phyloP scores from a whole-genome alignment of 2,329 filamentous ascomycete species.

The Ilyonectria mors-panacis region DNA sequence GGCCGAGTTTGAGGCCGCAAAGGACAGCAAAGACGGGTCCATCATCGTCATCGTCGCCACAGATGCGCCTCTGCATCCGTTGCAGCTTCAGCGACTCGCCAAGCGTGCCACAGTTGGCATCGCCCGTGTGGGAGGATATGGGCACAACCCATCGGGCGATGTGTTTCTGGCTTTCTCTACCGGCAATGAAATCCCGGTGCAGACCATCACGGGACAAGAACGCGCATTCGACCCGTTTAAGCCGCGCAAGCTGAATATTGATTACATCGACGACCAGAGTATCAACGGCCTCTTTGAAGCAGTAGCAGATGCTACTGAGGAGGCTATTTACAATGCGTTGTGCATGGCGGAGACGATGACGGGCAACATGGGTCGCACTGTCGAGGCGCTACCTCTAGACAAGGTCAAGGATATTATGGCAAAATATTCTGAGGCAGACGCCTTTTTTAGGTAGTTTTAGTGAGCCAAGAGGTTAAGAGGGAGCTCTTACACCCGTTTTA shows the following conservation, averaged over 20 bases:
- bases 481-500: no score
- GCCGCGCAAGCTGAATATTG: slow-evolving; percentile 50
- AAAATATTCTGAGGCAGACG: slow-evolving; percentile 9
- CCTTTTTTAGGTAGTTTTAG: neutral
- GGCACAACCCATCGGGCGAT: slow-evolving; percentile 73
- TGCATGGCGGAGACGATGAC: slow-evolving; percentile 73
- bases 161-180: slow-evolving; percentile 77
- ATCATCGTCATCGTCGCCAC: slow-evolving; percentile 74
- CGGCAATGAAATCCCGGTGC: slow-evolving; percentile 61
- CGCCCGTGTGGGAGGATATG: slow-evolving; percentile 70
- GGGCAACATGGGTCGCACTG: slow-evolving; percentile 64
- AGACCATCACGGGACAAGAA: slow-evolving; percentile 53
- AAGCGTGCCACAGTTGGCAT: slow-evolving; percentile 73
- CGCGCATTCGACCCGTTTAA: slow-evolving; percentile 59
- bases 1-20: slow-evolving; percentile 43
- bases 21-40: slow-evolving; percentile 72
- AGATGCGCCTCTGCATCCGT: slow-evolving; percentile 71
- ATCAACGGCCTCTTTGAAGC: slow-evolving; percentile 76
- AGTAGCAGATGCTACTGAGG: slow-evolving; percentile 73
- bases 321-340: slow-evolving; percentile 76
- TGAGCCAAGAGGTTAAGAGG: no score
- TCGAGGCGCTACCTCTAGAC: slow-evolving; percentile 57
- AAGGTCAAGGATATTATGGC: slow-evolving; percentile 18
- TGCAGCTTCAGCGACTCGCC: slow-evolving; percentile 70
- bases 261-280: slow-evolving; percentile 67